Conservation (phyloP, 2,329 filamentous ascomycete species). For the Aureobasidium leucospermi region DNA sequence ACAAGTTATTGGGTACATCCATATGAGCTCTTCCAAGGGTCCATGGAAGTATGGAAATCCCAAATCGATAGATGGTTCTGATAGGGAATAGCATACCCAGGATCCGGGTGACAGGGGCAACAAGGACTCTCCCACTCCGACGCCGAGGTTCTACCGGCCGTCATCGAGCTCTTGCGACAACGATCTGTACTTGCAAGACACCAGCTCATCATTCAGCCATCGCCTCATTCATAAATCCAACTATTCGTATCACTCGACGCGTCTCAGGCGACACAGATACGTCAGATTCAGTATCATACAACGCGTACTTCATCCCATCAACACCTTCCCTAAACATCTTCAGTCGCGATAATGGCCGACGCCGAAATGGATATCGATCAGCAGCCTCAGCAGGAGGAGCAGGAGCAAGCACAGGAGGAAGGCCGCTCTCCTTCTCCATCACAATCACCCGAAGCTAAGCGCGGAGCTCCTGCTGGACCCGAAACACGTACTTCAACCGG, state of each 20-base stretch:
- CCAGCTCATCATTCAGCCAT: not conserved
- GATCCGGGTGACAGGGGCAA: not conserved
- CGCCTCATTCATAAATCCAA: not conserved
- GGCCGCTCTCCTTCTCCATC: conserved; percentile 19
- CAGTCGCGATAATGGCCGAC: conserved; percentile 26
- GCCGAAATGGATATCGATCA: conserved; percentile 52
- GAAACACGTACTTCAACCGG: conserved; percentile 67
- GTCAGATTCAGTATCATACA: not conserved
- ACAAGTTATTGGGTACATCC: no score
- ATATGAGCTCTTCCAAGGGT: no score
- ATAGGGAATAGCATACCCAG: not conserved
- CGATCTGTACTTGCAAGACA: not conserved
- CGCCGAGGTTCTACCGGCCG: not conserved
- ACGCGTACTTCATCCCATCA: not conserved
- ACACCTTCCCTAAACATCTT: not conserved
- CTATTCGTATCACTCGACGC: not conserved
- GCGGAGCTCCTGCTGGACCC: conserved; percentile 28
- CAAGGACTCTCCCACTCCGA: not conserved
- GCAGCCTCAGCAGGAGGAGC: conserved; percentile 17
- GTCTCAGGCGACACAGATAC: not conserved
- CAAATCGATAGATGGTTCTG: not conserved
- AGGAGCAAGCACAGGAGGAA: not conserved
- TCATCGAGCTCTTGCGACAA: conserved; percentile 9
- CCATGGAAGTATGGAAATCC: no score
- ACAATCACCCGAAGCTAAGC: not conserved